phyloP scores from a whole-genome alignment of 441 rosid species.

The California macrophylla region DNA sequence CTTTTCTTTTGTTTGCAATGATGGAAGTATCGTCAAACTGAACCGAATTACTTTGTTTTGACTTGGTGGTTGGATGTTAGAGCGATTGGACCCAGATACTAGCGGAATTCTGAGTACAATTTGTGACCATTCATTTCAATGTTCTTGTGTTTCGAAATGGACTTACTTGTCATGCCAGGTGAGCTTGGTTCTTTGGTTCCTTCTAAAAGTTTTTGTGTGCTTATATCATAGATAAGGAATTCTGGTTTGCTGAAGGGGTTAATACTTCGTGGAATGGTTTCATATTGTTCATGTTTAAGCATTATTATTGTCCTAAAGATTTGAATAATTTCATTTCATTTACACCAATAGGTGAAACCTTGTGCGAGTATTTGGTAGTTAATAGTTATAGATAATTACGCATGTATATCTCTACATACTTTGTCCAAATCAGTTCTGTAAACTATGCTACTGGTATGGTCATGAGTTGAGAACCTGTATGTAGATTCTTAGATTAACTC shows the following conservation, averaged over 20 bases:
- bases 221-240: not conserved
- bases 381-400: not conserved
- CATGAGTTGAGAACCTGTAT: too few species aligned
- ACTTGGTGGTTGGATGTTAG: slow-evolving; percentile 27
- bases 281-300: not conserved
- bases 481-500: not conserved
- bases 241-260: not conserved
- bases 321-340: not conserved
- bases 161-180: slow-evolving; percentile 86
- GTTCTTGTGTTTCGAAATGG: slow-evolving; percentile 89
- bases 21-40: not conserved
- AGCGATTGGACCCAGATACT: slow-evolving; percentile 88
- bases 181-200: slow-evolving; percentile 10
- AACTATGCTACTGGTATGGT: not conserved
- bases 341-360: not conserved
- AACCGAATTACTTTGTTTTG: not conserved
- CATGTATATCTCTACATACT: not conserved
- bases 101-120: slow-evolving; percentile 74
- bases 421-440: not conserved
- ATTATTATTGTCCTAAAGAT: not conserved
- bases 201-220: not conserved
- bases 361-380: not conserved
- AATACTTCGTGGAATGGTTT: not conserved
- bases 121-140: slow-evolving; percentile 91
- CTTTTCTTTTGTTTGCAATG: not conserved